Evolutionary conservation across 2,329 filamentous ascomycete species (phyloP).

Genomic region (Fusarium brevicatenulatum): DNA sequence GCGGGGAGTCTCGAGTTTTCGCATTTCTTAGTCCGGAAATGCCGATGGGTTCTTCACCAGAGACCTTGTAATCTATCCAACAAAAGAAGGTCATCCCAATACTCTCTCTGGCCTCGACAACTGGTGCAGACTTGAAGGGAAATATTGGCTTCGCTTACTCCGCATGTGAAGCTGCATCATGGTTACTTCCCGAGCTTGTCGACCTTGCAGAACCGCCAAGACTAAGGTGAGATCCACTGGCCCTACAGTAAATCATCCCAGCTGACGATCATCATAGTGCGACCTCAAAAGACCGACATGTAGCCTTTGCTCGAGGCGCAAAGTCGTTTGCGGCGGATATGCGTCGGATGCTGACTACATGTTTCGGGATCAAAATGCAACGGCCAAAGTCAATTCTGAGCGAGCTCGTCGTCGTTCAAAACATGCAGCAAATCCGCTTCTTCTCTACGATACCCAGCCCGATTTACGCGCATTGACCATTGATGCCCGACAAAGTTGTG

Average conservation of each 20-base stretch:
- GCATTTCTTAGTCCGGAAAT: background rate
- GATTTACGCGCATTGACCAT: background rate
- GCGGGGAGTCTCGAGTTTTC: background rate
- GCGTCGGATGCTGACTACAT: background rate
- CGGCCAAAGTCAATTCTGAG: background rate
- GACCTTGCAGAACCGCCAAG: background rate
- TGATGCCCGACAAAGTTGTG: background rate
- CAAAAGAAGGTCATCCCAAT: fast-evolving
- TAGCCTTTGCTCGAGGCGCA: background rate
- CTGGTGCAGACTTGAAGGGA: background rate
- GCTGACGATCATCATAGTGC: background rate
- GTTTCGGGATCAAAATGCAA: background rate
- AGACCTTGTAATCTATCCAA: background rate
- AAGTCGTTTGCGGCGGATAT: background rate
- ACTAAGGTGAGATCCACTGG: background rate
- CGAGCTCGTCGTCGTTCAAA: background rate
- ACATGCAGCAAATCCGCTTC: fast-evolving
- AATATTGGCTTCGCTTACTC: background rate
- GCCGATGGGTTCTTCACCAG: no score
- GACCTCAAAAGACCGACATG: background rate
- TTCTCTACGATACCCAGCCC: fast-evolving
- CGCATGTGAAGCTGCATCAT: background rate
- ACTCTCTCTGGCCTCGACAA: fast-evolving
- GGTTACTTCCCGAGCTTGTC: background rate
- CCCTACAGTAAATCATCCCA: background rate